Percentiles rank a stretch among this genome's conserved stretches.
phyloP scores from a whole-genome alignment of 2,329 filamentous ascomycete genomes.

The Xylariaceae sp. region DNA sequence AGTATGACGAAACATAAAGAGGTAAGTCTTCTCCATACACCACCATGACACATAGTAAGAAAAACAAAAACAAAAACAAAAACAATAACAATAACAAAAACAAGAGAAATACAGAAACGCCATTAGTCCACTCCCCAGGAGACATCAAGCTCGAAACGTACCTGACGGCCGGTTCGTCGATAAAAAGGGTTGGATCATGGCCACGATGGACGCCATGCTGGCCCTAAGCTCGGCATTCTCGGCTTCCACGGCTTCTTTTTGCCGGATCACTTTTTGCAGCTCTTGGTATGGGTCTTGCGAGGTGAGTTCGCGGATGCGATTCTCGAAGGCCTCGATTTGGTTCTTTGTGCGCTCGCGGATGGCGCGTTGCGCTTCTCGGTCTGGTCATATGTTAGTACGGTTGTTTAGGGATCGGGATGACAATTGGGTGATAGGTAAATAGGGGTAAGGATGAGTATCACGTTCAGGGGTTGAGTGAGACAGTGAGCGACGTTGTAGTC shows the following conservation, averaged over 20 bases:
- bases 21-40: not conserved
- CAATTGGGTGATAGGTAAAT: too few relatives aligned
- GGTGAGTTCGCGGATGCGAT: slow-evolving; percentile 67
- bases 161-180: too few relatives aligned
- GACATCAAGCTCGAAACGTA: too few relatives aligned
- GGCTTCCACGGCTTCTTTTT: slow-evolving; percentile 70
- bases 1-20: slow-evolving; percentile 4
- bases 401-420: too few relatives aligned
- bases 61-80: not conserved
- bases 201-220: slow-evolving; percentile 60
- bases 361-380: slow-evolving; percentile 79
- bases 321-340: slow-evolving; percentile 71
- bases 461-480: too few relatives aligned
- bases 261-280: slow-evolving; percentile 66
- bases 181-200: slow-evolving; percentile 57
- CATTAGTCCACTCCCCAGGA: too few relatives aligned
- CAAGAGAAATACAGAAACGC: not conserved
- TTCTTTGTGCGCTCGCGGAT: slow-evolving; percentile 78
- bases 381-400: slow-evolving; percentile 36
- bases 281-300: slow-evolving; percentile 79
- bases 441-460: too few relatives aligned
- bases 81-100: not conserved
- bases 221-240: slow-evolving; percentile 76
- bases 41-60: not conserved
- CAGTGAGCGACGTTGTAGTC: too few relatives aligned